These are phyloP conservation scores for Hypoxylon perforatum DNA, from an alignment of 495 filamentous ascomycete species.

Conservation along the genomic window DNA sequence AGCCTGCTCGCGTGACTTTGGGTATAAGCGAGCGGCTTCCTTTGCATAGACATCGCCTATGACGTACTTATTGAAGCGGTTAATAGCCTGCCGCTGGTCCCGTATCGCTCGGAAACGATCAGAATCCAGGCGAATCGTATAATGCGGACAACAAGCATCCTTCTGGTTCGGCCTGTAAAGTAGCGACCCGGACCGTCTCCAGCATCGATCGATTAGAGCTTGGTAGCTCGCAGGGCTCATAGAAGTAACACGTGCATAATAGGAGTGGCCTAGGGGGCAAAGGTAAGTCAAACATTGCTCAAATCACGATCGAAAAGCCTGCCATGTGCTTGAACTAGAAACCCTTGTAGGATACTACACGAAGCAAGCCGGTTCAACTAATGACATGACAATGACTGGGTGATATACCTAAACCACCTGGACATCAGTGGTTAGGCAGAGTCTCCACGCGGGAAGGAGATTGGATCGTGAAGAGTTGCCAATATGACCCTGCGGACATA, in stretches of 20 bases:
- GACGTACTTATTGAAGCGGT: conserved; percentile 89
- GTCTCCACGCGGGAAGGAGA: conserved; percentile 29
- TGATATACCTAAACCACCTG: conserved; percentile 27
- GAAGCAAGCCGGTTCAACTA: conserved; percentile 18
- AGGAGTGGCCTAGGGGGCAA: conserved; percentile 75
- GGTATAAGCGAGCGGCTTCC: conserved; percentile 77
- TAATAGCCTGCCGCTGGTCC: conserved; percentile 87
- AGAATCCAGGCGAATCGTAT: conserved; percentile 87
- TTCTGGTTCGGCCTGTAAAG: conserved; percentile 90
- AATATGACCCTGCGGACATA: conserved; percentile 42
- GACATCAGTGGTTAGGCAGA: conserved; percentile 30
- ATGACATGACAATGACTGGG: conserved; percentile 17
- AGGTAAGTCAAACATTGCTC: conserved; percentile 42
- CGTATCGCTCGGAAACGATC: conserved; percentile 74
- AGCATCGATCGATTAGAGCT: conserved; percentile 83
- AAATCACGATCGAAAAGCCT: conserved; percentile 44
- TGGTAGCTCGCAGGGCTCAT: conserved; percentile 83
- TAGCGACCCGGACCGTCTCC: conserved; percentile 85
- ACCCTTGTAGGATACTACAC: conserved; percentile 36
- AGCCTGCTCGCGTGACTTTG: conserved; percentile 83
- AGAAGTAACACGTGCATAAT: conserved; percentile 77
- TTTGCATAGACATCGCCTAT: conserved; percentile 81
- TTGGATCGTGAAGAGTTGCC: conserved; percentile 22
- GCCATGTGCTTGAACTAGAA: conserved; percentile 33
- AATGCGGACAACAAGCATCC: conserved; percentile 92